These are phyloP conservation scores for Tolypocladium nubicola DNA, from an alignment of 2,329 filamentous ascomycete genomes.

Conservation along the genomic window DNA sequence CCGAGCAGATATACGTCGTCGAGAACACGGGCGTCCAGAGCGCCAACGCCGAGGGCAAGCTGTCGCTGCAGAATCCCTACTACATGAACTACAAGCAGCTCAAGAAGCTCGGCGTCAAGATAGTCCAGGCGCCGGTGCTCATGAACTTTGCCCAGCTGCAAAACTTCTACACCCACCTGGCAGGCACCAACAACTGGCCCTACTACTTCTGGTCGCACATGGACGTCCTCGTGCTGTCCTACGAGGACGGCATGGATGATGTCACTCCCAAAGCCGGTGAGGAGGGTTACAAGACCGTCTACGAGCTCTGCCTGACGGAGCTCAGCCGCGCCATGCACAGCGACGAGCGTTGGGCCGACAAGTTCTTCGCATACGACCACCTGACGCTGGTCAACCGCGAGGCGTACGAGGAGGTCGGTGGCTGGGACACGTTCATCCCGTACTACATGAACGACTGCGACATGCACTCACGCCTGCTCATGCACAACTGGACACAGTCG, in stretches of 20 bases:
- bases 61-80: conserved; percentile 44
- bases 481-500: conserved; percentile 31
- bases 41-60: conserved; percentile 35
- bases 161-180: conserved; percentile 39
- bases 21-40: conserved; percentile 49
- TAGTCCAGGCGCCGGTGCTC: conserved; percentile 39
- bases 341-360: conserved; percentile 34
- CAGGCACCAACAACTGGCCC: conserved; percentile 30
- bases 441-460: conserved; percentile 50
- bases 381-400: conserved; percentile 44
- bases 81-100: conserved; percentile 43
- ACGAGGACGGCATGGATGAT: conserved; percentile 26
- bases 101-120: conserved; percentile 37
- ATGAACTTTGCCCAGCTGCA: conserved; percentile 45
- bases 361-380: conserved; percentile 50
- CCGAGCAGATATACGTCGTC: conserved; percentile 44
- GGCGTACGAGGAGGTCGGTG: conserved; percentile 38
- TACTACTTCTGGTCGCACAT: conserved; percentile 49
- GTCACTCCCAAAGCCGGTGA: conserved; percentile 20
- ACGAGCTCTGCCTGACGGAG: conserved; percentile 26
- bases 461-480: conserved; percentile 36
- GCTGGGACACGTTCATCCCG: conserved; percentile 47
- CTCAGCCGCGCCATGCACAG: conserved; percentile 18
- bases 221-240: conserved; percentile 35
- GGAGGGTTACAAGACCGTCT: conserved; percentile 28